Base-by-base conservation (phyloP, 2,329 filamentous ascomycete genomes). In the Aspergillus brasiliensis region DNA sequence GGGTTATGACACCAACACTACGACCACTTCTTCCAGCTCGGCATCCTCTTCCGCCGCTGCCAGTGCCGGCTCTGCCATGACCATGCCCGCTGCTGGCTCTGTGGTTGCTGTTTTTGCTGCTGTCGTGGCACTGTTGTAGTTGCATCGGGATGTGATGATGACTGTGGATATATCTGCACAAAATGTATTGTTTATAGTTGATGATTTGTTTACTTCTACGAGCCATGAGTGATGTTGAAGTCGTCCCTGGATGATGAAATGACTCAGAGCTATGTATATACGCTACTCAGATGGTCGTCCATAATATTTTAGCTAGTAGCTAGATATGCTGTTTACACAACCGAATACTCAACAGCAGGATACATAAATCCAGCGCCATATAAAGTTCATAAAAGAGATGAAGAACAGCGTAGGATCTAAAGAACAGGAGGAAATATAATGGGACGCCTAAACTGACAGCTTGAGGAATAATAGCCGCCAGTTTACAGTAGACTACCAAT, bases 151-250 rank as follows among this genome's bases (percentile, higher is more conserved):
- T 17, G 8, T 31, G n/a, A n/a, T 49, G 28, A 17, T 31, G 8
- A 28, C 11, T 28, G 5, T 10, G 15, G n/a, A 4, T 8, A 27
- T 47, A 8, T 8, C 8, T 48, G 23, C 7, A n/a, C 15, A 27
- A 31, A 49, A 49, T n/a, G 7, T 19, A 10, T 49, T 48, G 44
- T 31, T 49, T 11, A 13, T 48, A 48, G 3, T 48, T 31, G n/a
- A 31, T 28, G 46, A n/a, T 10, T 49, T 48, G 8, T 49, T 8
- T 28, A 2, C 46, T 49, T 2, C 44, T 19, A 28, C 46, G n/a
- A 49, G 25, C 25, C 46, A 49, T 28, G 46, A 31, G 46, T 49
- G 46, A 49, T 49, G 46, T 49, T 49, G 25, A 19, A 31, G 46
- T 13, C 25, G 13, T 31, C 28, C 10, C n/a, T 31, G 25, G n/a